A percentile compares a stretch with the other conserved stretches of the same genome.
Evolutionary conservation across 805 yeast species (phyloP).

Genomic region (Saccharomycopsis selenospora): DNA sequence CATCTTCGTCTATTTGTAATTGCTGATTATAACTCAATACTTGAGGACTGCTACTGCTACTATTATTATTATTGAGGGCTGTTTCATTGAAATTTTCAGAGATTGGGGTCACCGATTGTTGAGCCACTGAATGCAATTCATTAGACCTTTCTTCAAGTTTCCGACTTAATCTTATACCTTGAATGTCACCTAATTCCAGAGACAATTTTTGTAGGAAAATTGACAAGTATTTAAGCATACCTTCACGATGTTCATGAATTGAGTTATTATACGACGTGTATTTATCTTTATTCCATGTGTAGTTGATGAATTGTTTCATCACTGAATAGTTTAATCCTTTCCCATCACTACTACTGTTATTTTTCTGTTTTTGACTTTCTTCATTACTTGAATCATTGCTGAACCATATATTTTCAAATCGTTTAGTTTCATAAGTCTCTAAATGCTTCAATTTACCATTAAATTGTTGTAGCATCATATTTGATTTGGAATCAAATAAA

Average conservation of each 20-base stretch:
- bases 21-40: constrained; percentile 9
- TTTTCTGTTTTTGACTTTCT: not conserved
- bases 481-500: constrained; percentile 17
- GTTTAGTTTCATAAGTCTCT: constrained; percentile 15
- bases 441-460: constrained; percentile 15
- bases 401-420: constrained; percentile 18
- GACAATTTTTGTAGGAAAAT: constrained; percentile 11
- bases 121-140: constrained; percentile 12
- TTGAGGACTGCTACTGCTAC: not conserved
- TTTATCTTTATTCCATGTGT: constrained; percentile 13
- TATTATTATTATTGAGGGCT: not conserved
- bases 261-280: constrained; percentile 7
- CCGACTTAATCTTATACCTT: constrained; percentile 11
- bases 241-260: constrained; percentile 18
- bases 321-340: constrained; percentile 1
- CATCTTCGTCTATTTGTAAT: constrained; percentile 12
- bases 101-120: no score
- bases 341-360: not conserved
- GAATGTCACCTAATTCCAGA: constrained; percentile 16
- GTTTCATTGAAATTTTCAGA: no score
- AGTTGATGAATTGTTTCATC: constrained; percentile 11
- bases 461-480: constrained; percentile 15
- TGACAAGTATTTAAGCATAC: constrained; percentile 10
- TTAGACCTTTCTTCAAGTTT: constrained; percentile 19
- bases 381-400: constrained; percentile 7